Base-by-base conservation (phyloP, 2,329 filamentous ascomycete genomes). In the Exophiala alcalophila region DNA sequence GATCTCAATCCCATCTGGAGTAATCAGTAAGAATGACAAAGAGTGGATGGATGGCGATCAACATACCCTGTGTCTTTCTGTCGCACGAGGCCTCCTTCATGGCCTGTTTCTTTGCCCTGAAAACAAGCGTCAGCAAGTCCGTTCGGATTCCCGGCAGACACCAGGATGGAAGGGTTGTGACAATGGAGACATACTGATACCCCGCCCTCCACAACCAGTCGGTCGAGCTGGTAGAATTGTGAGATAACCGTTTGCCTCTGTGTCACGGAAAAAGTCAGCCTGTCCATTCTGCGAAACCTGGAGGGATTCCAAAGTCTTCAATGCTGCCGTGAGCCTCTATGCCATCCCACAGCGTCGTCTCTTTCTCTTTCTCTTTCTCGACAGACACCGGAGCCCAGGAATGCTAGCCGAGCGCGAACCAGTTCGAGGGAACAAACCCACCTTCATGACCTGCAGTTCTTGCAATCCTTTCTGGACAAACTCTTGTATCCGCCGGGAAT, bases 181-280 rank as follows among this genome's bases (percentile, higher is more conserved):
- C 39, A 23, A 20, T 42, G 42, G 20, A 23, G 28, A 30, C 77
- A 54, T 76, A 87, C 84, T 58, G 84, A 80, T 65, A 87, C 83
- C 46, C 86, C 84, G 12, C 86, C 86, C 67, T 98, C 92, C 0
- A 98, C 86, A 10, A 98, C 92, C 66, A 98, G 76, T 61, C 81
- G 77, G 62, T 97, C 90, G 50, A 94, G 67, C 68, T 96, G 86
- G 71, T 87, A 97, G 69, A 97, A 97, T 63, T 94, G 86, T 63
- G 89, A 94, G 61, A 98, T 80, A 36, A 92, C 77, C 8, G 91
- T 94, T 84, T 97, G 92, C 63, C 92, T 83, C 92, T 97, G 71
- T 58, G 47, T 15, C 5, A 30, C 5, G 8, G 20, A n/a, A 28
- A 7, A 37, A 9, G 62, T 76, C 50, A 77, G 60, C 40, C 23